phyloP scores from a whole-genome alignment of 768 basidiomycete genomes.

The Rhodotorula toruloides region DNA sequence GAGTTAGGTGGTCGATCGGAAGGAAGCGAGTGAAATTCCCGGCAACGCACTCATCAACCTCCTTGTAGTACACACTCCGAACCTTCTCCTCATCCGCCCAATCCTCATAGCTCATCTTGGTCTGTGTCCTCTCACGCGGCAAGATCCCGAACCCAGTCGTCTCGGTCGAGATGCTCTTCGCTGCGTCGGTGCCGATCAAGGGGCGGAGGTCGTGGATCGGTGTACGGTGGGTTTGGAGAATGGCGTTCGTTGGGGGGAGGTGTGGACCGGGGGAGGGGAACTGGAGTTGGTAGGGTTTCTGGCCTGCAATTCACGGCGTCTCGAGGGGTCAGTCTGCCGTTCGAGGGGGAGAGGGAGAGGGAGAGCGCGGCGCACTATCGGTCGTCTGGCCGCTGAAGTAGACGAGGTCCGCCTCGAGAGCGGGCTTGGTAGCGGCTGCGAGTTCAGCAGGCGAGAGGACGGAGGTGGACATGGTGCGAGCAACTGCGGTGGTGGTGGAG shows the following conservation, averaged over 20 bases:
- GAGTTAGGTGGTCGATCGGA: not conserved
- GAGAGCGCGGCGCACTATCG: not conserved
- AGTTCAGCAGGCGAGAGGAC: too few species aligned
- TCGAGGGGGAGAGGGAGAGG: not conserved
- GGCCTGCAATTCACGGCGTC: conserved; percentile 1
- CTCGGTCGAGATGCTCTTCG: conserved; percentile 45
- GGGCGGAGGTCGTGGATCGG: conserved; percentile 36
- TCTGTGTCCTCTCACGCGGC: conserved; percentile 41
- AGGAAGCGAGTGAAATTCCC: not conserved
- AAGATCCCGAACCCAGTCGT: conserved; percentile 53
- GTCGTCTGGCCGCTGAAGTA: not conserved
- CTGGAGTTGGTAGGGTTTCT: conserved; percentile 18
- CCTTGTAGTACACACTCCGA: conserved; percentile 57
- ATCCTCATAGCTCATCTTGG: conserved; percentile 45
- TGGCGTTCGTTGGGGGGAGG: conserved; percentile 15
- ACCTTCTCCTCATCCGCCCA: conserved; percentile 58
- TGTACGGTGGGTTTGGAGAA: not conserved
- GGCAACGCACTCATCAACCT: conserved; percentile 51
- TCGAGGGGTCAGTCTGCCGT: not conserved
- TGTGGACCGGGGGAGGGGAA: conserved; percentile 12
- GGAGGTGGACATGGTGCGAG: too few species aligned
- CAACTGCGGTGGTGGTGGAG: not conserved
- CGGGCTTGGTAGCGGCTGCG: not conserved
- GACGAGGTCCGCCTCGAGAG: not conserved
- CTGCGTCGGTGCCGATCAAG: conserved; percentile 19